phyloP scores from a whole-genome alignment of 2,329 filamentous ascomycete genomes.

The Chaetomium strumarium region DNA sequence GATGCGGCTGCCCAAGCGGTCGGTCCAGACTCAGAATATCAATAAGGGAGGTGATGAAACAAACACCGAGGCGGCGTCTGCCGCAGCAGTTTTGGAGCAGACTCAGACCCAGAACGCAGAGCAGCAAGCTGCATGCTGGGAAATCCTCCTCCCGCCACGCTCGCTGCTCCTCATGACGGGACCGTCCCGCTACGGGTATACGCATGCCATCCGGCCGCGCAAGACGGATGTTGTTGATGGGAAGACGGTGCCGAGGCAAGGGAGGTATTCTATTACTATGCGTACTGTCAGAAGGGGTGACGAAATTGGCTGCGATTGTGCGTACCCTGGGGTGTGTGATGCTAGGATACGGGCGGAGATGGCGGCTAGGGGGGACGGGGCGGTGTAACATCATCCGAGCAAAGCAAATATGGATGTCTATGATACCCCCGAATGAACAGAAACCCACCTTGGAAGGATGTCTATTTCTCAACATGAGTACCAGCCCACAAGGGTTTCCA shows the following conservation, averaged over 20 bases:
- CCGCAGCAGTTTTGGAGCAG: neutral
- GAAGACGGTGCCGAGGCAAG: constrained; percentile 15
- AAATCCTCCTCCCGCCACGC: constrained; percentile 21
- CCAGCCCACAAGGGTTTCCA: no score
- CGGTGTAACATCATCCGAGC: no score
- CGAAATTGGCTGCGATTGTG: constrained; percentile 21
- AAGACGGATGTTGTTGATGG: constrained; percentile 38
- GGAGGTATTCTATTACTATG: constrained; percentile 26
- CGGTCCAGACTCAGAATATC: constrained; percentile 6
- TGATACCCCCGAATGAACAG: no score
- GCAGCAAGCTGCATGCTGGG: constrained; percentile 15
- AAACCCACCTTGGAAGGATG: no score
- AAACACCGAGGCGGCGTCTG: neutral
- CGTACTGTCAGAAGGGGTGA: constrained; percentile 17
- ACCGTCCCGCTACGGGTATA: constrained; percentile 28
- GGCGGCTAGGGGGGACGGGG: neutral
- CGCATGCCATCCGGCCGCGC: constrained; percentile 48
- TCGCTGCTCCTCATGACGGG: constrained; percentile 25
- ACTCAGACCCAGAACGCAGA: neutral
- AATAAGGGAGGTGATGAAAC: no score
- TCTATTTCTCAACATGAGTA: no score
- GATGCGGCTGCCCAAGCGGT: constrained; percentile 25
- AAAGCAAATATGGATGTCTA: no score
- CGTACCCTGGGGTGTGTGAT: constrained; percentile 24
- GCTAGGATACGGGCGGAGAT: constrained; percentile 23